Base-by-base conservation (phyloP, 2,329 filamentous ascomycete genomes). In the Chaetothyriales sp. region DNA sequence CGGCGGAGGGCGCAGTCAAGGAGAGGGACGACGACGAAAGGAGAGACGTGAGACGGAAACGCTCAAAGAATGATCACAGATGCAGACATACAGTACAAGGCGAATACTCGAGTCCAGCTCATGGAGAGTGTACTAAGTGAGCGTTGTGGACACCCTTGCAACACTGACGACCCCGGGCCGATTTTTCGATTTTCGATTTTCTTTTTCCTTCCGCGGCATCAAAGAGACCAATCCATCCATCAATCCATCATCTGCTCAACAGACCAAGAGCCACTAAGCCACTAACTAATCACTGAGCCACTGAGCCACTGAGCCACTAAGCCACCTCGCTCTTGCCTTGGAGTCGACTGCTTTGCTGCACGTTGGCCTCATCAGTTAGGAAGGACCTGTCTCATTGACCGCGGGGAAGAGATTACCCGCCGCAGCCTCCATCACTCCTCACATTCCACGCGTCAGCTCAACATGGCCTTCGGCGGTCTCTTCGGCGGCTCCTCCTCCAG, bases 391-490 rank as follows among this genome's bases (percentile, higher is more conserved):
- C 13, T 40, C 15, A 40, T 15, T 40, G 33, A 25, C 22, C 22
- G n/a, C n/a, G n/a, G 6, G 22, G 22, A 25, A 25, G 6, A 25
- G 3, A 25, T 6, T 4, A 25, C 22, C 6, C 22, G 22, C 22
- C 22, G 22, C 22, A 25, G 3, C 6, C 6, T 25, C 22, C 22
- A 25, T 25, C 22, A 25, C 22, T 25, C 22, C 6, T 6, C 22
- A 25, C 22, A 9, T 4, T 33, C 10, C 4, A 33, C 29, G 7
- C 29, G 29, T 33, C 29, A 45, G 7, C 46, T 15, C 22, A 56
- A 43, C 20, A 61, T 61, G 59, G 51, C 57, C 10, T 60, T 60
- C 57, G 69, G 70, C 58, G 67, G 69, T 51, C 66, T 67, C 50
- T 8, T 63, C 56, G 59, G 60, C 49, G 61, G 65, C 50, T 52